Conservation (phyloP, 1,284 basidiomycete genomes). For the Trichosporon sp. region DNA sequence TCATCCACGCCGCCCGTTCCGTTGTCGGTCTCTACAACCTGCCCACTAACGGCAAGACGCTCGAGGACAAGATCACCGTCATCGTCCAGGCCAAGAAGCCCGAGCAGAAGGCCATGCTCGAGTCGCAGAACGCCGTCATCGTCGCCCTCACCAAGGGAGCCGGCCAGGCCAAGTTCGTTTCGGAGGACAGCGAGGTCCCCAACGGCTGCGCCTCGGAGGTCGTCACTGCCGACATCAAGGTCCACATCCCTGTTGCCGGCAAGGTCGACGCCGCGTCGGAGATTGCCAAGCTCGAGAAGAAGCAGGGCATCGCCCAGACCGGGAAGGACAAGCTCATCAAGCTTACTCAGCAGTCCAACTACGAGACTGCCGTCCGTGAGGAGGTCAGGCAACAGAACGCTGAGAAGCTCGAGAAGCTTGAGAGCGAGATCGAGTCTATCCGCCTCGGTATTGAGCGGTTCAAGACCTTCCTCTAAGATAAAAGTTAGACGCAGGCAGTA, state of each 20-base stretch:
- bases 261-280: conserved; percentile 77
- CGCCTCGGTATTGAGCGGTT: conserved; percentile 46
- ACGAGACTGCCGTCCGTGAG: conserved; percentile 69
- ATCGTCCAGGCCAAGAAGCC: conserved; percentile 68
- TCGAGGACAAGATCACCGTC: conserved; percentile 54
- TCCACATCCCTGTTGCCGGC: conserved; percentile 82
- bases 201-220: conserved; percentile 80
- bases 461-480: conserved; percentile 34
- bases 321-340: conserved; percentile 72
- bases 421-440: conserved; percentile 45
- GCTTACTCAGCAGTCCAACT: conserved; percentile 66
- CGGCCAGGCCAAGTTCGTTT: conserved; percentile 62
- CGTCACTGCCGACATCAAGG: conserved; percentile 66
- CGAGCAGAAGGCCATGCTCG: conserved; percentile 62
- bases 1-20: conserved; percentile 73
- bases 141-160: conserved; percentile 83
- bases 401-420: conserved; percentile 56
- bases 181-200: conserved; percentile 59
- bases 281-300: conserved; percentile 81
- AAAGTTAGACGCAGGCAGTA: background rate
- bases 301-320: conserved; percentile 63
- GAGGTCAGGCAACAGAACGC: conserved; percentile 67
- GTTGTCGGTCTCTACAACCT: conserved; percentile 87
- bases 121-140: conserved; percentile 68
- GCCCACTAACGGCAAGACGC: conserved; percentile 62